A percentile compares a stretch with the other conserved stretches of the same genome.
phyloP scores from a whole-genome alignment of 805 yeast species.

The Ascoidea rubescens region DNA sequence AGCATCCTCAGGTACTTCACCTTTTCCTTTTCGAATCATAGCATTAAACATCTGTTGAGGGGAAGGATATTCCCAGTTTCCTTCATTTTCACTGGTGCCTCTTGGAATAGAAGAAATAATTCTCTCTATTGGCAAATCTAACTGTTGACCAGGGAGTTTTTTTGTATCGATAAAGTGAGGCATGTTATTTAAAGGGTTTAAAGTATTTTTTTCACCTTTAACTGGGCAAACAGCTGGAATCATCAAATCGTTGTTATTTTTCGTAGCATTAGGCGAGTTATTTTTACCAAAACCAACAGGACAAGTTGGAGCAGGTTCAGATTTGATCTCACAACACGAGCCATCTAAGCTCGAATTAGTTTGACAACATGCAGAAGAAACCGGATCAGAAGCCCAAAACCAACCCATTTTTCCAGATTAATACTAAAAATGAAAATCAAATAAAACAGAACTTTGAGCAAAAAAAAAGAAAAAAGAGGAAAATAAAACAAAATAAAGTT shows the following conservation, averaged over 20 bases:
- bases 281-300: constrained; percentile 1
- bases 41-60: constrained; percentile 99
- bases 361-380: not conserved
- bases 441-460: no score
- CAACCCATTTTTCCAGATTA: constrained; percentile 50
- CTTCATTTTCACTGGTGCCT: constrained; percentile 49
- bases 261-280: constrained; percentile 17
- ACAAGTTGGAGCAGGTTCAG: not conserved
- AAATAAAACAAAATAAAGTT: no score
- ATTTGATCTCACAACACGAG: not conserved
- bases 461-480: no score
- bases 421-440: not conserved
- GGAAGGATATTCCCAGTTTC: constrained; percentile 96
- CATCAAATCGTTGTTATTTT: constrained; percentile 2
- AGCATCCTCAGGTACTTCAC: constrained; percentile 83
- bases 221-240: constrained; percentile 27
- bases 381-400: constrained; percentile 59
- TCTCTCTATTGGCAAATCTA: constrained; percentile 71
- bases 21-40: constrained; percentile 88
- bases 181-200: constrained; percentile 85
- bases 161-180: constrained; percentile 49
- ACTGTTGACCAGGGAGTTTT: constrained; percentile 66
- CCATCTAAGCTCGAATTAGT: no score
- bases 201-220: constrained; percentile 16
- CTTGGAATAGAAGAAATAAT: constrained; percentile 79